phyloP scores from a whole-genome alignment of 1,284 basidiomycete genomes.

The Irpex rosettiformis region DNA sequence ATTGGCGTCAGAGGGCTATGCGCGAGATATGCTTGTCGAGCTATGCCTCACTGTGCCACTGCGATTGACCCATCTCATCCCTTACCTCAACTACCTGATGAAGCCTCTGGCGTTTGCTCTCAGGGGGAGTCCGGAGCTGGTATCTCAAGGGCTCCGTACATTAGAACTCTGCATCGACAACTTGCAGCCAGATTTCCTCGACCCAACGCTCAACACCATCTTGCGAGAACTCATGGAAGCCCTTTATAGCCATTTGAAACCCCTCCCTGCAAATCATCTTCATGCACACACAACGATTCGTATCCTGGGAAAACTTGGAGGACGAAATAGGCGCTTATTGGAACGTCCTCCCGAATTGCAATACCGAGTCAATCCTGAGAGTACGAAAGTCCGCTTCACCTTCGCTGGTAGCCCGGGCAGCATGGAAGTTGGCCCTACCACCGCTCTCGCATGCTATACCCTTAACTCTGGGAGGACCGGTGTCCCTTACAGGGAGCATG shows the following conservation, averaged over 20 bases:
- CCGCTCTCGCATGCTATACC: conserved; percentile 68
- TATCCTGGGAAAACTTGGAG: conserved; percentile 96
- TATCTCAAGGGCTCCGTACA: conserved; percentile 94
- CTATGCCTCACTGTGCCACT: conserved; percentile 97
- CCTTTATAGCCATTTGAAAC: conserved; percentile 87
- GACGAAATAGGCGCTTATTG: conserved; percentile 87
- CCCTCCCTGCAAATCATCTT: conserved; percentile 86
- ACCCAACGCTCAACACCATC: conserved; percentile 93
- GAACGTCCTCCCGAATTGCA: conserved; percentile 78
- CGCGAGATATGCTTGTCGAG: conserved; percentile 92
- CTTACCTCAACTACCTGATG: conserved; percentile 96
- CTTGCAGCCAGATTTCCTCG: conserved; percentile 96
- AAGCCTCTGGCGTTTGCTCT: conserved; percentile 93
- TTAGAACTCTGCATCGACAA: conserved; percentile 99
- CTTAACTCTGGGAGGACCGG: conserved; percentile 52
- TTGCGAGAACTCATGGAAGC: conserved; percentile 95
- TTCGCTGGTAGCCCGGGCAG: conserved; percentile 72
- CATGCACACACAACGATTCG: conserved; percentile 96
- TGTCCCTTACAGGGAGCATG: conserved; percentile 65
- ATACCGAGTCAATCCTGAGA: conserved; percentile 68
- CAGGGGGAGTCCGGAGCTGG: conserved; percentile 84
- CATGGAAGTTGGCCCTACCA: conserved; percentile 72
- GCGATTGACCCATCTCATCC: conserved; percentile 92
- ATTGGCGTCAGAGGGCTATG: conserved; percentile 73
- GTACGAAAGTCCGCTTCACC: conserved; percentile 68